A percentile compares a stretch with the other conserved stretches of the same genome.
Conservation (phyloP, 768 basidiomycete genomes). For the Phaffia australis region DNA sequence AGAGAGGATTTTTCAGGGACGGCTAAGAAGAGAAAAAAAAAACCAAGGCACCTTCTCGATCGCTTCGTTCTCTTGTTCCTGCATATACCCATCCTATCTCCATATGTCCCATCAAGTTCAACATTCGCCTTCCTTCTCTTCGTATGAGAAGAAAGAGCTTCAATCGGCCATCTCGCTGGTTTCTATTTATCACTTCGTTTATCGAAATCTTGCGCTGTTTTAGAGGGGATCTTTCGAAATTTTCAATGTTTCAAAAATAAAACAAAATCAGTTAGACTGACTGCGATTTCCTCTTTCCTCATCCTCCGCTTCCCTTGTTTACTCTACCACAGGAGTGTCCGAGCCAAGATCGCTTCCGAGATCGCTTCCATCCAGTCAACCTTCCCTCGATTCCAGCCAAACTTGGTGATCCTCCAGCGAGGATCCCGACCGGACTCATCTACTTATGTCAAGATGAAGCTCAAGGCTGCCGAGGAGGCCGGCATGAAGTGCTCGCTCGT, state of each 20-base stretch:
- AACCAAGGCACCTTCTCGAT: no score
- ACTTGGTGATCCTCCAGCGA: constrained; percentile 85
- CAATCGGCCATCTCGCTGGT: not conserved
- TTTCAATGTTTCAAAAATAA: no score
- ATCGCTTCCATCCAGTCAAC: constrained; percentile 55
- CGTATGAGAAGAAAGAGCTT: not conserved
- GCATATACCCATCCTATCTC: no score
- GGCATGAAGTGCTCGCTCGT: constrained; percentile 81
- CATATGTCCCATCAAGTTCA: no score
- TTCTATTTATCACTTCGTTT: not conserved
- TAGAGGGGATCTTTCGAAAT: not conserved
- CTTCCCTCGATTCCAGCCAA: constrained; percentile 80
- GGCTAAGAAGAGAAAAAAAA: no score
- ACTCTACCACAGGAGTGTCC: constrained; percentile 54
- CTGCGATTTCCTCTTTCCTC: not conserved
- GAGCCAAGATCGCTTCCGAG: constrained; percentile 58
- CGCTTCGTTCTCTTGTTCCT: no score
- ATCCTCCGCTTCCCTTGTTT: constrained; percentile 1
- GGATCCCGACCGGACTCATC: constrained; percentile 82
- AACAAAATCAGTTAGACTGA: not conserved
- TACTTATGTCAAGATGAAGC: constrained; percentile 94
- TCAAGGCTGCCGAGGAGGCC: constrained; percentile 85
- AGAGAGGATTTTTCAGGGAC: no score
- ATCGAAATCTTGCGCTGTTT: not conserved
- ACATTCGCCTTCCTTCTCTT: no score